Conservation (phyloP, 441 rosid species). For the Pelargonium exstipulatum region DNA sequence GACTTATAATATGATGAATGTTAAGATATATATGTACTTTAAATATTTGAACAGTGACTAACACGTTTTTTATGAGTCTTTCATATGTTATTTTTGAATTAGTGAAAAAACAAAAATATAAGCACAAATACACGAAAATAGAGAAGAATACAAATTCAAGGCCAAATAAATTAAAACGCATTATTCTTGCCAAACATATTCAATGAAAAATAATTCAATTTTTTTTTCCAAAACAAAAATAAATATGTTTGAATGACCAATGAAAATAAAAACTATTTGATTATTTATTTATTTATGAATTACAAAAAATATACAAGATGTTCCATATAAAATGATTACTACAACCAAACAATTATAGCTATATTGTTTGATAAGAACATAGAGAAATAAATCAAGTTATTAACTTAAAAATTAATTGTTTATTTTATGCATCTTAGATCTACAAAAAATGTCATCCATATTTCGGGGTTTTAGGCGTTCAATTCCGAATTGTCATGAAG, state of each 20-base stretch:
- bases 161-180: neutral
- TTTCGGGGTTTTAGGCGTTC: too few relatives aligned
- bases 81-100: too few relatives aligned
- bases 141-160: neutral
- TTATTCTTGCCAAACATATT: neutral
- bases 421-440: too few relatives aligned
- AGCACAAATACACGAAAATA: neutral
- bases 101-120: too few relatives aligned
- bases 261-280: neutral
- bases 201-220: neutral
- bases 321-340: neutral
- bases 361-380: neutral
- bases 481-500: too few relatives aligned
- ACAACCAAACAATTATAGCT: neutral
- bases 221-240: neutral
- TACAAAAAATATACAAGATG: neutral
- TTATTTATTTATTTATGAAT: neutral
- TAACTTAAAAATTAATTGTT: neutral
- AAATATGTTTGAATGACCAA: neutral
- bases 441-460: too few relatives aligned
- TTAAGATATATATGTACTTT: too few relatives aligned
- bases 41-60: too few relatives aligned
- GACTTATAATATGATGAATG: too few relatives aligned
- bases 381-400: neutral
- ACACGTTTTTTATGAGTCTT: too few relatives aligned